A percentile compares a stretch with the other conserved stretches of the same genome.
phyloP scores from a whole-genome alignment of 257 asterid species.

The Fraxinus cuspidata region DNA sequence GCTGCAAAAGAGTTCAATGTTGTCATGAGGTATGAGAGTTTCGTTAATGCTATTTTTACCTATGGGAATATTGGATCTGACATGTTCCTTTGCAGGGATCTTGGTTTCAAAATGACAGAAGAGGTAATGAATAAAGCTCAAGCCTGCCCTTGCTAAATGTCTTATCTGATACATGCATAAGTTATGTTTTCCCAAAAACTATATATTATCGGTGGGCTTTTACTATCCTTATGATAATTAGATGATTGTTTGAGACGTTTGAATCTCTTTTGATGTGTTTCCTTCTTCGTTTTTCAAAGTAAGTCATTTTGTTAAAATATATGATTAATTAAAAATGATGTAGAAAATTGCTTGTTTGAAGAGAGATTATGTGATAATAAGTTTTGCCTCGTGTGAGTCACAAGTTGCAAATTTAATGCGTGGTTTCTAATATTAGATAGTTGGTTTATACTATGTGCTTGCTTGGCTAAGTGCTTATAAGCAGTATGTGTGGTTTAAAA shows the following conservation, averaged over 20 bases:
- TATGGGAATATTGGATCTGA: constrained; percentile 9
- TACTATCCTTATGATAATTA: neutral
- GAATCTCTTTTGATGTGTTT: neutral
- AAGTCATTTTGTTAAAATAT: neutral
- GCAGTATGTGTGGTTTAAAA: too few species aligned
- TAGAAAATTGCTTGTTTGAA: neutral
- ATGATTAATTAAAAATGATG: neutral
- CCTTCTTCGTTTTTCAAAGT: neutral
- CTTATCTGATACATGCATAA: neutral
- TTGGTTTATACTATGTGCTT: neutral
- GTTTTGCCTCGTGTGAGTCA: neutral
- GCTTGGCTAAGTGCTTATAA: too few species aligned
- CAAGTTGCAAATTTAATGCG: neutral
- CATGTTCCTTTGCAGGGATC: constrained; percentile 69
- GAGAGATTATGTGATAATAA: neutral
- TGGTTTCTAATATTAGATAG: neutral
- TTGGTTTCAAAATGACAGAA: constrained; percentile 93
- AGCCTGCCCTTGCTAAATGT: constrained; percentile 6
- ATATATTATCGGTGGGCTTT: neutral
- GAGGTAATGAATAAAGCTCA: constrained; percentile 56
- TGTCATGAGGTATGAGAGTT: constrained; percentile 77
- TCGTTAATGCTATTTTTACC: neutral
- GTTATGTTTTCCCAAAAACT: neutral
- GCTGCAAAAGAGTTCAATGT: constrained; percentile 94
- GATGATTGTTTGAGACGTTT: neutral